These are phyloP conservation scores for Botrytis fabae DNA, from an alignment of 2,329 filamentous ascomycete species.

Conservation along the genomic window DNA sequence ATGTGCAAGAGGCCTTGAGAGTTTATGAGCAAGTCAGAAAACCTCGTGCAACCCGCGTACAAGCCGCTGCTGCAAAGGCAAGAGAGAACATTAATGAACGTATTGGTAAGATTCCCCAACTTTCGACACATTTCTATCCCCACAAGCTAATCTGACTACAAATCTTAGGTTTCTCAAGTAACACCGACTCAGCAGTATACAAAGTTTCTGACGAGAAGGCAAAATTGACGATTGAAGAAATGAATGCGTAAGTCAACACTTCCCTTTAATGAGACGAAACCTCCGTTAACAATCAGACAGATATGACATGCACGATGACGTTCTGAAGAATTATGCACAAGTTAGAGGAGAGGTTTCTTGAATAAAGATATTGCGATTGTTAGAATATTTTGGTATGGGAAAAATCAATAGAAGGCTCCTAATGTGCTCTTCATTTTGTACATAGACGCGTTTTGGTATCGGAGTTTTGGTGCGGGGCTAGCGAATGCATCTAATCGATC, in stretches of 20 bases:
- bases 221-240: conserved; percentile 67
- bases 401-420: not conserved
- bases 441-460: not conserved
- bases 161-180: conserved; percentile 57
- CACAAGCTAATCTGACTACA: not conserved
- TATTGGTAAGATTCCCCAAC: conserved; percentile 54
- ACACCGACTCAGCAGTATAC: conserved; percentile 56
- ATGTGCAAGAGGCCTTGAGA: conserved; percentile 49
- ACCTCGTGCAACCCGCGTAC: conserved; percentile 56
- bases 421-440: not conserved
- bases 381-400: not conserved
- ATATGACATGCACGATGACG: conserved; percentile 16
- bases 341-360: not conserved
- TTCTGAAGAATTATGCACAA: conserved; percentile 1
- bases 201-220: conserved; percentile 60
- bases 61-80: conserved; percentile 57
- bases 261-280: not conserved
- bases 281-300: not conserved
- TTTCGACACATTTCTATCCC: not conserved
- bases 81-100: conserved; percentile 63
- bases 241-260: conserved; percentile 53
- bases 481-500: not conserved
- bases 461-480: not conserved
- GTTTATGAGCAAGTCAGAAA: conserved; percentile 56
- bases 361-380: not conserved